A percentile compares a stretch with the other conserved stretches of the same genome.
Conservation (phyloP, 768 basidiomycete species). For the Tephrocybe sp. region DNA sequence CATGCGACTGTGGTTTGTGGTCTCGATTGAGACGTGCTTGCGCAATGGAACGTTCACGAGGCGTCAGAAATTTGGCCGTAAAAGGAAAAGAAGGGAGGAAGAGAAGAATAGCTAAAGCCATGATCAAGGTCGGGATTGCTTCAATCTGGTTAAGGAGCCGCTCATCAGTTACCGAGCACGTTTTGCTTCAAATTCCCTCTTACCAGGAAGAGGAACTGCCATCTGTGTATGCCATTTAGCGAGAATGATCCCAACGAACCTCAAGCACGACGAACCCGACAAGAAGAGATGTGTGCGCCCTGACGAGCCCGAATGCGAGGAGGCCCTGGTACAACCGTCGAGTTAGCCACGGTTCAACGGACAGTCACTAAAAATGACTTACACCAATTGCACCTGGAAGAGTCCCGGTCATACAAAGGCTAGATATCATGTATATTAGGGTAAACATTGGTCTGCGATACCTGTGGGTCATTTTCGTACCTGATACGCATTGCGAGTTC, state of each 20-base stretch:
- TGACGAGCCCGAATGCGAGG: slow-evolving; percentile 55
- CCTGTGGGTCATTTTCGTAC: slow-evolving; percentile 21
- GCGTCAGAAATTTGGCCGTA: slow-evolving; percentile 49
- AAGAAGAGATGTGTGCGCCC: slow-evolving; percentile 46
- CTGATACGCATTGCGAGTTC: slow-evolving; percentile 54
- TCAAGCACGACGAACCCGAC: slow-evolving; percentile 29
- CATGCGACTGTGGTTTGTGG: slow-evolving; percentile 57
- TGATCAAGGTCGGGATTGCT: slow-evolving; percentile 53
- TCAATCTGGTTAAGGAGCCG: slow-evolving; percentile 38
- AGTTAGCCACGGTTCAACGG: neutral
- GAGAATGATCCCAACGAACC: slow-evolving; percentile 7
- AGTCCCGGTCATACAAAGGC: slow-evolving; percentile 59
- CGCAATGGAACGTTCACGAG: slow-evolving; percentile 53
- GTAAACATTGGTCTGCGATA: neutral
- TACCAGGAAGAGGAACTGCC: slow-evolving; percentile 62
- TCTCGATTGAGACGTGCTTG: slow-evolving; percentile 56
- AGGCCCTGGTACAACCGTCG: slow-evolving; percentile 37
- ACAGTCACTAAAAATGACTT: neutral
- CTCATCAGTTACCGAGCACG: neutral
- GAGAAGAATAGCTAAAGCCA: slow-evolving; percentile 47
- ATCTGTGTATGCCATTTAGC: slow-evolving; percentile 28
- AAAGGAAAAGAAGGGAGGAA: slow-evolving; percentile 60
- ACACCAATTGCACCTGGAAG: slow-evolving; percentile 57
- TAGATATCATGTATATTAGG: slow-evolving; percentile 16
- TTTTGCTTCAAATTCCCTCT: neutral